A percentile compares a stretch with the other conserved stretches of the same genome.
Evolutionary conservation across 2,329 filamentous ascomycete genomes (phyloP).

Genomic region (Neurospora sp.): DNA sequence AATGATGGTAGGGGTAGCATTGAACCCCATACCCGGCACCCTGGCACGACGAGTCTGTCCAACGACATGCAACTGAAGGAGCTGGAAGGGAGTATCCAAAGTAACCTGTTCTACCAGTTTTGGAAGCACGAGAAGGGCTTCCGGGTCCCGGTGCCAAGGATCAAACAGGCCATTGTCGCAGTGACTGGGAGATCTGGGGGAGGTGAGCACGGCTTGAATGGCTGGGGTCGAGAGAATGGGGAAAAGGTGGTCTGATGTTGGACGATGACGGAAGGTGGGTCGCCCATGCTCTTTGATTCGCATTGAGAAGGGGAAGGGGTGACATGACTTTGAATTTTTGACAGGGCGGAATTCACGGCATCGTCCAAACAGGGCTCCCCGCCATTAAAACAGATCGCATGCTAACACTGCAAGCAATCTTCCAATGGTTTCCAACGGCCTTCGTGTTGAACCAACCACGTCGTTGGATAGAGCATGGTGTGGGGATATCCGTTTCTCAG

Average conservation of each 20-base stretch:
- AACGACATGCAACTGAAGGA: background rate
- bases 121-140: background rate
- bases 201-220: background rate
- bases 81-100: background rate
- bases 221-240: background rate
- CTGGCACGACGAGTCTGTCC: background rate
- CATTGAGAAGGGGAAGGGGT: background rate
- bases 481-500: background rate
- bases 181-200: background rate
- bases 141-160: background rate
- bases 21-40: background rate
- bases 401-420: background rate
- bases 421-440: background rate
- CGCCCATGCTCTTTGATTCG: background rate
- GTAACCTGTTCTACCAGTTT: background rate
- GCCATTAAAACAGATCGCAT: background rate
- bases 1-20: background rate
- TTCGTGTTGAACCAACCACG: background rate
- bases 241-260: slow-evolving; percentile 9
- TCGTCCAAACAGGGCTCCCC: background rate
- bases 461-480: background rate
- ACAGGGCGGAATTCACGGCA: background rate
- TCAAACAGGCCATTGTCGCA: background rate
- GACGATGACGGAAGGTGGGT: slow-evolving; percentile 3
- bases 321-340: background rate